Base-by-base conservation (phyloP, 257 asterid species). In the Nicotiana noctiflora region DNA sequence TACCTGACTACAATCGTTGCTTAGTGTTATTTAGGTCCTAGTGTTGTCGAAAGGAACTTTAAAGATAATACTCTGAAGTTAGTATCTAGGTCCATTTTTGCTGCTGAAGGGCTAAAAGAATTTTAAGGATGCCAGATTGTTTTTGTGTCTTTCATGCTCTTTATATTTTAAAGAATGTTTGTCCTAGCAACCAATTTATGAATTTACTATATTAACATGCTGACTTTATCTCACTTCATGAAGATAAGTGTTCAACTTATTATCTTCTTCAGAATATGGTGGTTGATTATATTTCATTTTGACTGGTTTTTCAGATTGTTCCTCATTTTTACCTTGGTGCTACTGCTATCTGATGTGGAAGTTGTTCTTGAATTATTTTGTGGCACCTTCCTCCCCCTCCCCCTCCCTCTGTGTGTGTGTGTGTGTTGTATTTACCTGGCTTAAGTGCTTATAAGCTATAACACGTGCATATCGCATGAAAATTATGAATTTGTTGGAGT, bases 401-500 rank as follows among this genome's bases (percentile, higher is more conserved):
- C 31, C 1, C 19, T 18, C 19, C 4, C 6, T 21, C 19, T 13
- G 53, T 23, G 13, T 15, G 8, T 53, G 64, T 32, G 52, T 63
- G 32, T 79, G 10, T 40, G 40, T 6, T 34, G 6, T 34, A 40
- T 40, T 40, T 40, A 40, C 46, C 46, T 40, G 46, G 46, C 46
- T 40, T 40, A 40, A 40, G 10, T 40, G 46, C 32, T 14, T 49
- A 32, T 21, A 21, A 46, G 60, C 15, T 62, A 62, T 6, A 49
- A 63, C n/a, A 29, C 29, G 44, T 62, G 62, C 76, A 17, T 7
- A 13, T 29, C 64, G 8, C 82, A 62, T 64, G 60, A 27, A 56
- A 56, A 79, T 29, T 17, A 31, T 79, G 34, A 79, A 64, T 63
- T 63, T 63, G 72, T 79, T 77, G 81, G 76, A 49, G 53, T 46